phyloP scores from a whole-genome alignment of 179 eudicot species.

The Silene coronaria region DNA sequence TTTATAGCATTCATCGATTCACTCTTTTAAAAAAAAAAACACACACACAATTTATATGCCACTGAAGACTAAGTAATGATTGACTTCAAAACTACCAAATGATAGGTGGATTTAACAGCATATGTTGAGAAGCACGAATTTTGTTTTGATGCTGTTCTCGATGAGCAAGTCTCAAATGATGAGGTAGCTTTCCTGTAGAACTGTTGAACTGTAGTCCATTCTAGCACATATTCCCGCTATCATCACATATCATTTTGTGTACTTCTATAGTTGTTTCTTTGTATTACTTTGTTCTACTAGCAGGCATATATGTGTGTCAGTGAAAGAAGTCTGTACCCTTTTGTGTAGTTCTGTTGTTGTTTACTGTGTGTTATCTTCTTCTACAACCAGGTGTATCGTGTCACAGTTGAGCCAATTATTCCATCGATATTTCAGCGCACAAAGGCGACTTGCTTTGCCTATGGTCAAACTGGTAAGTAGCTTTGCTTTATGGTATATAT shows the following conservation, averaged over 20 bases:
- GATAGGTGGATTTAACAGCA: slow-evolving; percentile 92
- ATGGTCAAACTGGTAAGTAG: slow-evolving; percentile 86
- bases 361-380: slow-evolving; percentile 3
- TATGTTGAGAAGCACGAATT: slow-evolving; percentile 98
- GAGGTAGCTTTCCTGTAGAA: slow-evolving; percentile 46
- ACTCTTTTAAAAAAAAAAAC: background rate
- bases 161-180: slow-evolving; percentile 79
- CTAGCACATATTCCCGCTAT: background rate
- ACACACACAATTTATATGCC: background rate
- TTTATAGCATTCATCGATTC: slow-evolving; percentile 20
- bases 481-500: background rate
- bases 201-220: background rate
- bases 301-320: background rate
- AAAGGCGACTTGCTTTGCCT: slow-evolving; percentile 98
- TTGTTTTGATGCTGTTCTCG: slow-evolving; percentile 96
- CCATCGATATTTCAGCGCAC: slow-evolving; percentile 88
- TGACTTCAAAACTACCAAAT: slow-evolving; percentile 1
- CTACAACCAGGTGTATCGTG: slow-evolving; percentile 64
- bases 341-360: background rate
- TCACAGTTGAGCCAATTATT: slow-evolving; percentile 83
- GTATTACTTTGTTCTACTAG: background rate
- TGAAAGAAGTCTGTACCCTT: background rate
- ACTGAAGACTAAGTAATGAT: background rate
- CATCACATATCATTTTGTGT: too few relatives aligned
- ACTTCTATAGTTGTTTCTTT: background rate